Conservation (phyloP, 768 basidiomycete genomes). For the Leccinum aurantiacum region DNA sequence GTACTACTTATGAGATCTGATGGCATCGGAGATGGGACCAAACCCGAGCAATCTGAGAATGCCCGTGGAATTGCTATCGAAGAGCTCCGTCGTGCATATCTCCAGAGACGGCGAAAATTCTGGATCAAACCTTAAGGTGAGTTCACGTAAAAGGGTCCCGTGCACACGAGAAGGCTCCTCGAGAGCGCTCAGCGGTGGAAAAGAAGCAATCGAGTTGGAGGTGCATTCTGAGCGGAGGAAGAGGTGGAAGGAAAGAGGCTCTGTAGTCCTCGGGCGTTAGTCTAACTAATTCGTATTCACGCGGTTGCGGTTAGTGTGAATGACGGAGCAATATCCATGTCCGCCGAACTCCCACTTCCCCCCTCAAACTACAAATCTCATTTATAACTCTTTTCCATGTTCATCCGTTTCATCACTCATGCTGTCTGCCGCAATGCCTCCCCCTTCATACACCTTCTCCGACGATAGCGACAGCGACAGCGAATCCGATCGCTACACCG, state of each 20-base stretch:
- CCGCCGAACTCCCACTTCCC: conserved; percentile 29
- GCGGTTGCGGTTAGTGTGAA: conserved; percentile 26
- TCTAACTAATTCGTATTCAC: conserved; percentile 23
- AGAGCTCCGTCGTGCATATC: conserved; percentile 8
- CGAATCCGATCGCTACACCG: conserved; percentile 47
- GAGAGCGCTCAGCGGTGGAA: conserved; percentile 2
- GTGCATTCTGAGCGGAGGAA: conserved; percentile 1
- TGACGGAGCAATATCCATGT: conserved; percentile 35
- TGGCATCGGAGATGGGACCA: conserved; percentile 21
- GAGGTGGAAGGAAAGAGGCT: background rate
- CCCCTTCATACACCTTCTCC: conserved; percentile 18
- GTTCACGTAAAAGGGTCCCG: conserved; percentile 16
- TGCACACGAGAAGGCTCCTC: conserved; percentile 6
- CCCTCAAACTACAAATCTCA: conserved; percentile 19
- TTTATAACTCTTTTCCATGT: conserved; percentile 25
- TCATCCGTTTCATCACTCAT: conserved; percentile 4
- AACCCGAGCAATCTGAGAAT: conserved; percentile 13
- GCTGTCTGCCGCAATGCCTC: conserved; percentile 17
- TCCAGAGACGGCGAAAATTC: conserved; percentile 2
- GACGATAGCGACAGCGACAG: conserved; percentile 50
- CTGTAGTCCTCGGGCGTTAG: conserved; percentile 21
- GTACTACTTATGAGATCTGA: conserved; percentile 1
- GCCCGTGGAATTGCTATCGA: conserved; percentile 6
- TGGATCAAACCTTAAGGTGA: conserved; percentile 12
- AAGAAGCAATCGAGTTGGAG: conserved; percentile 4